Evolutionary conservation across 768 basidiomycete species (phyloP).

Genomic region (Mrakia blollopis): DNA sequence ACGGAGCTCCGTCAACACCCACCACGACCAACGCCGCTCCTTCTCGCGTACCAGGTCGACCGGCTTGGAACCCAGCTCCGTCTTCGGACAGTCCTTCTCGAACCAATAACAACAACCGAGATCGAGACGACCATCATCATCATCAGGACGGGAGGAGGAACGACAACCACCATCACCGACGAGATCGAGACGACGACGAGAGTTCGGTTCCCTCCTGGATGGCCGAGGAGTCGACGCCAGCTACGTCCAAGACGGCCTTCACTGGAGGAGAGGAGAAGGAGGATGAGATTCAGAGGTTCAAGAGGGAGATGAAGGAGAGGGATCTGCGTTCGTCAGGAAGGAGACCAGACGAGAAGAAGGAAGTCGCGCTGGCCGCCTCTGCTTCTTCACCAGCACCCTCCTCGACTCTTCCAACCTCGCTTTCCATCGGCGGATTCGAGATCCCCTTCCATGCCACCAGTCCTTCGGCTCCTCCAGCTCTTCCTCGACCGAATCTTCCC

Average conservation of each 20-base stretch:
- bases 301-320: constrained; percentile 31
- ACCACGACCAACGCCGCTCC: background rate
- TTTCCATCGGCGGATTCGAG: constrained; percentile 1
- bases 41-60: constrained; percentile 24
- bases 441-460: constrained; percentile 5
- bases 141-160: constrained; percentile 1
- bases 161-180: background rate
- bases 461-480: background rate
- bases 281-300: constrained; percentile 30
- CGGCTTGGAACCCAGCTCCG: constrained; percentile 29
- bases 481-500: background rate
- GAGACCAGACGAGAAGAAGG: background rate
- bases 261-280: constrained; percentile 17
- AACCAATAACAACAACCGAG: constrained; percentile 1
- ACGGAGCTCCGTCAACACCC: background rate
- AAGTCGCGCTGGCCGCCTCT: background rate
- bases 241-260: background rate
- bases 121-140: constrained; percentile 10
- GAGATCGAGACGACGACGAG: constrained; percentile 23
- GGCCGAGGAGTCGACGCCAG: constrained; percentile 1
- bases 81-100: constrained; percentile 1
- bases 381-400: background rate
- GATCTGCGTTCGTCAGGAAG: constrained; percentile 4
- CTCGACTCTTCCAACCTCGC: background rate
- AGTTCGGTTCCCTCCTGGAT: constrained; percentile 11